phyloP scores from a whole-genome alignment of 441 rosid genomes.

The Erodium moschatum region DNA sequence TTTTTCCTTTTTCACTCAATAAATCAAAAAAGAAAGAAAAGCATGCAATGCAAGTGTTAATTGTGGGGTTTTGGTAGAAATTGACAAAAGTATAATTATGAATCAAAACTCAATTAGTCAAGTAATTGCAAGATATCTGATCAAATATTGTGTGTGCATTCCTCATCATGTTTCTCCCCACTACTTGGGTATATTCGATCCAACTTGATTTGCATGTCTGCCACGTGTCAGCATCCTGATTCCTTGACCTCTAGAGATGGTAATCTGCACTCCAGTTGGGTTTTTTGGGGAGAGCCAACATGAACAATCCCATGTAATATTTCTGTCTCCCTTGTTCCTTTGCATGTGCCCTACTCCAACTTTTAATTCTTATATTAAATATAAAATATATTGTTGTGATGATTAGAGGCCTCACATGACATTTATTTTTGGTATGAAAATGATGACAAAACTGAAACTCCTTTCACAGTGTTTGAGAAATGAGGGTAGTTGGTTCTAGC shows the following conservation, averaged over 20 bases:
- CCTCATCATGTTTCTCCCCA: slow-evolving; percentile 28
- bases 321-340: neutral
- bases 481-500: slow-evolving; percentile 3
- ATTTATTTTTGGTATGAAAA: neutral
- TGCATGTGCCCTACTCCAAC: too few relatives aligned
- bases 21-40: slow-evolving; percentile 14
- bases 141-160: slow-evolving; percentile 15
- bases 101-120: too few relatives aligned
- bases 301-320: neutral
- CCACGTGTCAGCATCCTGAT: slow-evolving; percentile 38
- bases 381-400: neutral
- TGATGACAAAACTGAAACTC: neutral
- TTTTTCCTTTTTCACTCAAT: slow-evolving; percentile 2
- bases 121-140: too few relatives aligned
- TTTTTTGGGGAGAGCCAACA: neutral
- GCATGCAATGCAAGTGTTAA: slow-evolving; percentile 29
- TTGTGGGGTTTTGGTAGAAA: neutral
- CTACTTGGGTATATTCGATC: slow-evolving; percentile 33
- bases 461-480: too few relatives aligned
- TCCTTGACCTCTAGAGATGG: neutral
- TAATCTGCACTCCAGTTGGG: neutral
- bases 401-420: neutral
- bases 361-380: too few relatives aligned
- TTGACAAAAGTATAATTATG: neutral
- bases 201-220: slow-evolving; percentile 46